phyloP scores from a whole-genome alignment of 345 rosid species.

The Aquilaria malaccensis region DNA sequence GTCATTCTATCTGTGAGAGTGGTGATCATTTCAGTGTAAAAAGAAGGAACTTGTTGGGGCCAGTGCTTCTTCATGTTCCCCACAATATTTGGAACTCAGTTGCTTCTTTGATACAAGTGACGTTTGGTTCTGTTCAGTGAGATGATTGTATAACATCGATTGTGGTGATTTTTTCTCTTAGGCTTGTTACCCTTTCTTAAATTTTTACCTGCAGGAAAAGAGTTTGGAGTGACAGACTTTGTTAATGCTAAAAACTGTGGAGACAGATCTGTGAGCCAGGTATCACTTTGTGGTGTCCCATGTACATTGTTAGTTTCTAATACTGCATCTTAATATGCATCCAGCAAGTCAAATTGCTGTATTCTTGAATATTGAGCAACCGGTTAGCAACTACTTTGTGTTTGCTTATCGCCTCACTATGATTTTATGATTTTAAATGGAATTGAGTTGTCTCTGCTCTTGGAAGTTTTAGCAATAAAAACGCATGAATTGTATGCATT shows the following conservation, averaged over 20 bases:
- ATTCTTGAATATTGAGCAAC: too few relatives aligned
- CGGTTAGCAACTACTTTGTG: too few relatives aligned
- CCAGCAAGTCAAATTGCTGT: too few relatives aligned
- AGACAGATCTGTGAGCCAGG: slow-evolving; percentile 57
- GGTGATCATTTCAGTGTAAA: neutral
- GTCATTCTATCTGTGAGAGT: slow-evolving; percentile 9
- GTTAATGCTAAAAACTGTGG: slow-evolving; percentile 40
- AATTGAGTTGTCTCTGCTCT: too few relatives aligned
- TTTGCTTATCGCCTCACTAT: too few relatives aligned
- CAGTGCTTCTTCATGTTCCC: slow-evolving; percentile 2
- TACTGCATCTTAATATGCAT: neutral
- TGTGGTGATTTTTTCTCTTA: too few relatives aligned
- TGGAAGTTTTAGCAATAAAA: too few relatives aligned
- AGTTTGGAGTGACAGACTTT: slow-evolving; percentile 75
- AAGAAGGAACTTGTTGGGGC: neutral
- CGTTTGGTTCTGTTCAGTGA: too few relatives aligned
- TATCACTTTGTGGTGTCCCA: slow-evolving; percentile 11
- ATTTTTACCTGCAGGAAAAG: slow-evolving; percentile 32
- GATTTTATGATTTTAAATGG: too few relatives aligned
- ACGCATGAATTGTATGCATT: too few relatives aligned
- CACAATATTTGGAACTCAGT: neutral
- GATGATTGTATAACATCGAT: too few relatives aligned
- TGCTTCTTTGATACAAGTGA: neutral
- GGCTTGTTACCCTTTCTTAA: neutral
- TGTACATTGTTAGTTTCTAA: neutral